Conservation (phyloP, 2,329 filamentous ascomycete genomes). For the Aspergillus phoenicis region DNA sequence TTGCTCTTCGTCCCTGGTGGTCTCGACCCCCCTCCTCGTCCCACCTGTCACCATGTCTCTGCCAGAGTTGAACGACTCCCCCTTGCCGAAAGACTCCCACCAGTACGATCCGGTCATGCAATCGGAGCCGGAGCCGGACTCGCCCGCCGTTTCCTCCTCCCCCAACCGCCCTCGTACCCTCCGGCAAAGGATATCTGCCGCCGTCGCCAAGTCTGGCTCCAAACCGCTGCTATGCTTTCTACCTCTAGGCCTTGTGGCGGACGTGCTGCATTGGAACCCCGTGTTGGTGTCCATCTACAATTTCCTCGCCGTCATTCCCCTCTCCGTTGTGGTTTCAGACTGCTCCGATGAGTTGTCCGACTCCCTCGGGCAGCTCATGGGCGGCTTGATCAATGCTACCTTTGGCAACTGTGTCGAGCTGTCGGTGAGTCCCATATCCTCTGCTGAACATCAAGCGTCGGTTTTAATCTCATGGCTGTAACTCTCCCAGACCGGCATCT, state of each 20-base stretch:
- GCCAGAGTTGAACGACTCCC: neutral
- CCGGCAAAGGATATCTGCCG: neutral
- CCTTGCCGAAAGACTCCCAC: neutral
- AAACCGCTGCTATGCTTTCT: constrained; percentile 65
- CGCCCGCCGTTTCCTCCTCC: neutral
- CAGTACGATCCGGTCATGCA: neutral
- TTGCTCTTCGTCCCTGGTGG: neutral
- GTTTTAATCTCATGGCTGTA: neutral
- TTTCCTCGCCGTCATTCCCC: constrained; percentile 67
- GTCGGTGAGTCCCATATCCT: constrained; percentile 58
- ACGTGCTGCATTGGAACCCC: constrained; percentile 60
- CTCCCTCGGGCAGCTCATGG: constrained; percentile 57
- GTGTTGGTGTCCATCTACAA: constrained; percentile 77
- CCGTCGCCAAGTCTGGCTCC: neutral
- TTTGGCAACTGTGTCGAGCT: constrained; percentile 63
- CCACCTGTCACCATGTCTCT: neutral
- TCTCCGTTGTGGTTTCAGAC: constrained; percentile 58
- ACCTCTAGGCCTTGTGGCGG: constrained; percentile 71
- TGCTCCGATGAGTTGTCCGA: constrained; percentile 59
- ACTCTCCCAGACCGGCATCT: constrained; percentile 65
- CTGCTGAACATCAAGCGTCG: no score
- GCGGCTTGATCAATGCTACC: constrained; percentile 60
- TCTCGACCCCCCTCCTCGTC: neutral
- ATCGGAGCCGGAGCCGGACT: neutral
- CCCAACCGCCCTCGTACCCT: neutral